These are phyloP conservation scores for Angomonas ambiguus DNA, from an alignment of 208 protist species.

Conservation along the genomic window DNA sequence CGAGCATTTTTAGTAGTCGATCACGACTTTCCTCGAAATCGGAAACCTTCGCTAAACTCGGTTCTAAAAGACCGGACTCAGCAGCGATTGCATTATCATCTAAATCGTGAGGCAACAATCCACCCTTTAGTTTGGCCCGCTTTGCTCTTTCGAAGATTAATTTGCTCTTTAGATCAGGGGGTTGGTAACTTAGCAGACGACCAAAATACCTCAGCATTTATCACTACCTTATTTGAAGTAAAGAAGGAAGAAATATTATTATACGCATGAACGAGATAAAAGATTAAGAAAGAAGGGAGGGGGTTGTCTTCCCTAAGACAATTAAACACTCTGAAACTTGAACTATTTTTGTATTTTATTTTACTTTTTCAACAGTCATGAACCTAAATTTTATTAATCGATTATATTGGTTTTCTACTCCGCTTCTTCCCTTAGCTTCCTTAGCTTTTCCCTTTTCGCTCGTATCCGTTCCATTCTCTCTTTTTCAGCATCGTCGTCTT, in stretches of 20 bases:
- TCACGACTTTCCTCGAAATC: slow-evolving; percentile 31
- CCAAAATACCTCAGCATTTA: not conserved
- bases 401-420: not conserved
- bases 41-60: slow-evolving; percentile 10
- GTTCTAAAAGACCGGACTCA: slow-evolving; percentile 28
- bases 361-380: not conserved
- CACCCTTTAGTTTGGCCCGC: slow-evolving; percentile 21
- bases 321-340: not conserved
- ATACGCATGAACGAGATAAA: not conserved
- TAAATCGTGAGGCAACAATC: slow-evolving; percentile 23
- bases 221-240: not conserved
- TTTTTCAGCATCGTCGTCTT: slow-evolving; percentile 33
- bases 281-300: not conserved
- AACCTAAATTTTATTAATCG: not conserved
- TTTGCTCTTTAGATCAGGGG: slow-evolving; percentile 18
- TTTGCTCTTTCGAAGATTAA: slow-evolving; percentile 11
- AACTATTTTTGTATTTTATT: not conserved
- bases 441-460: slow-evolving; percentile 61
- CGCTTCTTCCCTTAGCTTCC: slow-evolving; percentile 33
- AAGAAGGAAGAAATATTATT: not conserved
- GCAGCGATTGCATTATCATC: slow-evolving; percentile 39
- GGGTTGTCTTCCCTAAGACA: not conserved
- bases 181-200: slow-evolving; percentile 1
- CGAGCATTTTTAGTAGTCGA: slow-evolving; percentile 39
- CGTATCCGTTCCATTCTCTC: slow-evolving; percentile 48